phyloP scores from a whole-genome alignment of 106 monocot genomes.

The Iris macrosiphon region DNA sequence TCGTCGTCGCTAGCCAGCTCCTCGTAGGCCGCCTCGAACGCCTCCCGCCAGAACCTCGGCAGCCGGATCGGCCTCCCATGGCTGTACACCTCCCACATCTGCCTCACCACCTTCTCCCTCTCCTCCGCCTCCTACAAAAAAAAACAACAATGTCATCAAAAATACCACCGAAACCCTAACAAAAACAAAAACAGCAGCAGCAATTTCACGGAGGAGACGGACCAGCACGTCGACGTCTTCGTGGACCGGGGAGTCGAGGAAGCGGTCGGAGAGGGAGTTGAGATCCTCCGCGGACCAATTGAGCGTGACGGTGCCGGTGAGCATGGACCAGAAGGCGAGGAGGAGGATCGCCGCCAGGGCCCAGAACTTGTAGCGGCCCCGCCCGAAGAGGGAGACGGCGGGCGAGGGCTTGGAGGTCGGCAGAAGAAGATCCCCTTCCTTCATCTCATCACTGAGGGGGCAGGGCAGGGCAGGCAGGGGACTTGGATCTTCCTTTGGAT shows the following conservation, averaged over 20 bases:
- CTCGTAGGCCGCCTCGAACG: conserved; percentile 90
- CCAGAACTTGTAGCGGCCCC: conserved; percentile 84
- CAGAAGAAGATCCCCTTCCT: conserved; percentile 28
- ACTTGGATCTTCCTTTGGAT: too few species aligned
- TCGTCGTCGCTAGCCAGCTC: conserved; percentile 66
- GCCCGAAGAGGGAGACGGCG: conserved; percentile 30
- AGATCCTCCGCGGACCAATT: conserved; percentile 62
- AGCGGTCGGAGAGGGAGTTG: conserved; percentile 25
- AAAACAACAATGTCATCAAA: too few species aligned
- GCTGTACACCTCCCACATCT: conserved; percentile 88
- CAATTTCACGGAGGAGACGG: too few species aligned
- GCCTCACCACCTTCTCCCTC: conserved; percentile 87
- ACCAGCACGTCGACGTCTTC: conserved; percentile 81
- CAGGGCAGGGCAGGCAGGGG: too few species aligned
- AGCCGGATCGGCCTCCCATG: conserved; percentile 49
- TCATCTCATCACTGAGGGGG: conserved; percentile 38
- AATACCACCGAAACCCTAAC: too few species aligned
- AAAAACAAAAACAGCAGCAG: too few species aligned
- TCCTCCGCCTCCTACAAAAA: conserved; percentile 77
- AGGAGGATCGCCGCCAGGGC: conserved; percentile 74
- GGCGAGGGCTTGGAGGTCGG: conserved; percentile 17
- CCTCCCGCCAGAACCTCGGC: conserved; percentile 89
- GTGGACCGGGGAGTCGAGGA: conserved; percentile 26
- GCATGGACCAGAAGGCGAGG: conserved; percentile 95
- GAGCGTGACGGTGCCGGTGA: conserved; percentile 83